A percentile compares a stretch with the other conserved stretches of the same genome.
Conservation (phyloP, 1,139 yeast genomes). For the Pichia cactophila region DNA sequence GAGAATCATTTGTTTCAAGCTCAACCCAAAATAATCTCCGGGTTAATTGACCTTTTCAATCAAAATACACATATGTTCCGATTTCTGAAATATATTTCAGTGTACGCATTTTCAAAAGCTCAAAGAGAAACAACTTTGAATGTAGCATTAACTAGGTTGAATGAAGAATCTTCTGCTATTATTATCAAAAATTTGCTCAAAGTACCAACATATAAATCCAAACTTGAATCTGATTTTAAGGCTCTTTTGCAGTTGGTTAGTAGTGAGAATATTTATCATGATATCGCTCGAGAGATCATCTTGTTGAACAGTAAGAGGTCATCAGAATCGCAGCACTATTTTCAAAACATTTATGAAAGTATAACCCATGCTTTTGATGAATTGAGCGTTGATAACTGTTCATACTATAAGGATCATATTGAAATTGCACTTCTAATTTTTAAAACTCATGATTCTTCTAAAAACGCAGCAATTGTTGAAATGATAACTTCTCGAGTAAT, state of each 20-base stretch:
- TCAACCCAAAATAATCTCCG: slow-evolving; percentile 30
- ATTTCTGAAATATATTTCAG: slow-evolving; percentile 34
- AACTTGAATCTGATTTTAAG: slow-evolving; percentile 38
- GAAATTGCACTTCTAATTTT: neutral
- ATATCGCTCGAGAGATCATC: slow-evolving; percentile 15
- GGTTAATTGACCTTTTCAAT: slow-evolving; percentile 25
- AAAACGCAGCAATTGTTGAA: neutral
- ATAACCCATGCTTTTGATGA: neutral
- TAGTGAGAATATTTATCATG: slow-evolving; percentile 5
- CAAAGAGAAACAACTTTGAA: slow-evolving; percentile 37
- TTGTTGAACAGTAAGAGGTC: slow-evolving; percentile 16
- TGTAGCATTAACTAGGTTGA: slow-evolving; percentile 22
- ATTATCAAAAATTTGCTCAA: slow-evolving; percentile 33
- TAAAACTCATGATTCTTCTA: neutral
- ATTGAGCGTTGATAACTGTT: neutral
- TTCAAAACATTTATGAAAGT: neutral
- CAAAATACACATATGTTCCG: slow-evolving; percentile 1
- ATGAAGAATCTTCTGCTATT: slow-evolving; percentile 9
- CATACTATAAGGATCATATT: too few relatives aligned
- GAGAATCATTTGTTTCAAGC: slow-evolving; percentile 36
- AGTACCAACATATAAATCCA: slow-evolving; percentile 46
- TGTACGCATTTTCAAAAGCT: slow-evolving; percentile 40
- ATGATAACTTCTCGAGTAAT: neutral
- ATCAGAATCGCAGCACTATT: slow-evolving; percentile 6
- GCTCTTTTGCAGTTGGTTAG: slow-evolving; percentile 24